Conservation (phyloP, 2,329 filamentous ascomycete genomes). For the Fusarium concolor region DNA sequence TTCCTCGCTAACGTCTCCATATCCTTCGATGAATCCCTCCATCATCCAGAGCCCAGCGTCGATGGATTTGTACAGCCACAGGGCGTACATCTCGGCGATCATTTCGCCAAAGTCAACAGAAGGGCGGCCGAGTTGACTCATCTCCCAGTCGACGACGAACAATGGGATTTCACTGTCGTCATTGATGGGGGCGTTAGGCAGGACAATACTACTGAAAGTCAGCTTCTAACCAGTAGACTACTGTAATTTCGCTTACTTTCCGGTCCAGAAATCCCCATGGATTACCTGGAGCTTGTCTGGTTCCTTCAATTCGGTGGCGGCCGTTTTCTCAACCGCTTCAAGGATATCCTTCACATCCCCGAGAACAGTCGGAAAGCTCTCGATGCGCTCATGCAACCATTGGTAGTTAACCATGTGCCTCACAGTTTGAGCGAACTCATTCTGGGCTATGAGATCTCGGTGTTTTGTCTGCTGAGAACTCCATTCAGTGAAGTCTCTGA, state of each 20-base stretch:
- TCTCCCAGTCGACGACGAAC: conserved; percentile 2
- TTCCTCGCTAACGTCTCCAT: background rate
- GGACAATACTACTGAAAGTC: background rate
- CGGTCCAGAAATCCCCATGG: conserved; percentile 14
- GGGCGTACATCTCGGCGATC: conserved; percentile 17
- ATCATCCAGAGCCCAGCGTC: conserved; percentile 3
- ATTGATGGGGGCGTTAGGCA: background rate
- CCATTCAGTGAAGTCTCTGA: background rate
- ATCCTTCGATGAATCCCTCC: conserved; percentile 1
- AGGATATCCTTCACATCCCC: too few relatives aligned
- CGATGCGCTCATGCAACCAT: background rate
- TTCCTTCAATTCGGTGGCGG: too few relatives aligned
- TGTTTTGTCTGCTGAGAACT: too few relatives aligned
- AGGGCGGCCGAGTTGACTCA: background rate
- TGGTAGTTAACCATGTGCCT: conserved; percentile 8
- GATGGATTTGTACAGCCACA: conserved; percentile 10
- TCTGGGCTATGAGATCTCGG: background rate
- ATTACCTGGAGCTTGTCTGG: conserved; percentile 1
- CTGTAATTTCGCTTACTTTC: background rate
- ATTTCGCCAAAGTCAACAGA: conserved; percentile 6
- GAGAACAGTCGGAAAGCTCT: too few relatives aligned
- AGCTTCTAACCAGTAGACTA: background rate
- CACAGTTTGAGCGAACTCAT: background rate
- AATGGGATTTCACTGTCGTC: background rate
- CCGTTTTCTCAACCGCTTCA: too few relatives aligned